Percentiles rank a stretch among this genome's conserved stretches.
Evolutionary conservation across 495 filamentous ascomycete genomes (phyloP).

Genomic region (Glutinoglossum americanum): DNA sequence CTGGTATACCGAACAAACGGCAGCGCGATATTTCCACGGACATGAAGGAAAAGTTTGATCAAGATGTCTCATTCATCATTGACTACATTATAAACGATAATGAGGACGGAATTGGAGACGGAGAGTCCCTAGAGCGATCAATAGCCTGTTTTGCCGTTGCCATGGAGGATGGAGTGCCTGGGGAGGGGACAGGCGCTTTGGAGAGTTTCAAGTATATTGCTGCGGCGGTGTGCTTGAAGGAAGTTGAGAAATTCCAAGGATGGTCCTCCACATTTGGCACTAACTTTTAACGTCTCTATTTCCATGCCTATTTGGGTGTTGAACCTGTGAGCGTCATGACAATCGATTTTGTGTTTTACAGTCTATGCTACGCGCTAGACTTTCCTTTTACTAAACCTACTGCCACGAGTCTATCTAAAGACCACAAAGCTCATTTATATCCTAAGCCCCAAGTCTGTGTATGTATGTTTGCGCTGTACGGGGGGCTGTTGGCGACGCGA

Average conservation of each 20-base stretch:
- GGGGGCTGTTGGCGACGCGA: no score
- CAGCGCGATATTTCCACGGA: slow-evolving; percentile 39
- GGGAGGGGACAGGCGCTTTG: slow-evolving; percentile 14
- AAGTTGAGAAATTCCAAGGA: slow-evolving; percentile 18
- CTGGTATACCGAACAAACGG: slow-evolving; percentile 30
- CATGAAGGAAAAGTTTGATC: slow-evolving; percentile 40
- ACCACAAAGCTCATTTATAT: background rate
- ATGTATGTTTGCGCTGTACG: no score
- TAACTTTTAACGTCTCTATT: background rate
- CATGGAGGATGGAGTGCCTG: slow-evolving; percentile 8
- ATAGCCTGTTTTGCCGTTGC: slow-evolving; percentile 28
- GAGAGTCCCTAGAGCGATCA: slow-evolving; percentile 23
- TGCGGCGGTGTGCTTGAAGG: slow-evolving; percentile 22
- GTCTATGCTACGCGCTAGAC: no score
- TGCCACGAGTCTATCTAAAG: background rate
- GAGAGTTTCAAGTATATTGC: slow-evolving; percentile 27
- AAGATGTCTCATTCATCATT: slow-evolving; percentile 24
- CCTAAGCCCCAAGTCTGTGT: no score
- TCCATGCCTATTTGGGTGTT: background rate
- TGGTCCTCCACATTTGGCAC: background rate
- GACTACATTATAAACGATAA: slow-evolving; percentile 23
- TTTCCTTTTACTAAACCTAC: background rate
- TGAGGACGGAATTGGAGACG: slow-evolving; percentile 9
- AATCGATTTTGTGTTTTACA: background rate
- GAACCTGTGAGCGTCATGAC: background rate